These are phyloP conservation scores for Schizonepeta tenuifolia DNA, from an alignment of 257 asterid species.

Conservation along the genomic window DNA sequence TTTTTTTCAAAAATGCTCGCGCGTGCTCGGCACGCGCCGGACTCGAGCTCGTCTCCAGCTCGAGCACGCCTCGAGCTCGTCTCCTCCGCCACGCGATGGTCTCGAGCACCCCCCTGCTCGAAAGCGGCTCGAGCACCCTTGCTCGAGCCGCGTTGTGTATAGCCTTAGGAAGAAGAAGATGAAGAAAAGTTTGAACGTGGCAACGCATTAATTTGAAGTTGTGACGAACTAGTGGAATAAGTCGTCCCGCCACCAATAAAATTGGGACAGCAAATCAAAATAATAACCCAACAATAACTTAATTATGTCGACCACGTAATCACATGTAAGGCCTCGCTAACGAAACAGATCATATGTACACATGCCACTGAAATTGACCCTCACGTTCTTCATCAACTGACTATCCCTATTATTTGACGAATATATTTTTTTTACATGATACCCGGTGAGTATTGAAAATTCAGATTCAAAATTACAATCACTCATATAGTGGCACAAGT, in stretches of 20 bases:
- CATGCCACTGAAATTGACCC: conserved; percentile 30
- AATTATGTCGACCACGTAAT: conserved; percentile 19
- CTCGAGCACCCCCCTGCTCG: too few species aligned
- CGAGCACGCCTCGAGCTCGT: too few species aligned
- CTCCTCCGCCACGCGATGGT: too few species aligned
- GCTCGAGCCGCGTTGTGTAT: too few species aligned
- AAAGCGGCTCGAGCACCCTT: too few species aligned
- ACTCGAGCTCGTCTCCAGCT: too few species aligned
- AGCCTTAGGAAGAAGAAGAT: neutral
- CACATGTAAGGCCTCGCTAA: neutral
- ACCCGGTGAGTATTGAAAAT: too few species aligned
- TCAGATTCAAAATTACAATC: too few species aligned
- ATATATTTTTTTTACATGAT: too few species aligned
- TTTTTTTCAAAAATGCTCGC: too few species aligned
- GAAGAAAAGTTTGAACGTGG: neutral
- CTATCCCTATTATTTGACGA: conserved; percentile 11
- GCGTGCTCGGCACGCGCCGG: too few species aligned
- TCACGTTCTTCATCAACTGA: conserved; percentile 27
- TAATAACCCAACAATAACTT: conserved; percentile 15
- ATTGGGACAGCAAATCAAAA: neutral
- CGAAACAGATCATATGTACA: neutral
- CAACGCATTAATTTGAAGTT: neutral
- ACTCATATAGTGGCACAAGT: too few species aligned
- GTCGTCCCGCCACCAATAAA: neutral
- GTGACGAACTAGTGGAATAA: neutral